A percentile compares a stretch with the other conserved stretches of the same genome.
phyloP scores from a whole-genome alignment of 192 early-diverging fungal genomes.

The Podochytrium sp. region DNA sequence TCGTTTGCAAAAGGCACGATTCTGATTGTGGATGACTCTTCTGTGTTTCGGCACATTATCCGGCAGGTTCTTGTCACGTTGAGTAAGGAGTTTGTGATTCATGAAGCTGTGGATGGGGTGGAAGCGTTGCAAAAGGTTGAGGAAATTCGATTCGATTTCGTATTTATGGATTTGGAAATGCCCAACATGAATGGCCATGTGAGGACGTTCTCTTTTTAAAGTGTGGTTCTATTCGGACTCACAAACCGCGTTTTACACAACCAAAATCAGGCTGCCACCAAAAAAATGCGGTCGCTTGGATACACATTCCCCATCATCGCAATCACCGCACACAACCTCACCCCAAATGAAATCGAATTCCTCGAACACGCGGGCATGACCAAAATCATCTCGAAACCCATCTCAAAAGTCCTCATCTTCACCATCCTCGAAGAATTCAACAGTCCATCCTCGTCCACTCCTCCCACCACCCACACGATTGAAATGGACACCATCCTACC shows the following conservation, averaged over 20 bases:
- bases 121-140: conserved; percentile 25
- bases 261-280: background rate
- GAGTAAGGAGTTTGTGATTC: background rate
- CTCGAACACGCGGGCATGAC: conserved; percentile 5
- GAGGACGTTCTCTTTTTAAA: background rate
- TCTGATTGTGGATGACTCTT: conserved; percentile 35
- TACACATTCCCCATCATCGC: conserved; percentile 18
- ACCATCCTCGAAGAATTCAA: background rate
- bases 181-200: conserved; percentile 26
- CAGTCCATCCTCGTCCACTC: background rate
- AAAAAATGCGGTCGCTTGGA: conserved; percentile 16
- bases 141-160: conserved; percentile 16
- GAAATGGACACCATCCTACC: background rate
- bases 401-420: conserved; percentile 10
- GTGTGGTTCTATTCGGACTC: background rate
- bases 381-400: conserved; percentile 28
- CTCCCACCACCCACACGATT: background rate
- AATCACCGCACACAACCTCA: conserved; percentile 16
- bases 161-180: conserved; percentile 38
- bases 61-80: background rate
- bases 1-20: background rate
- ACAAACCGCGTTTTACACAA: background rate
- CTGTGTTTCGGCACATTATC: conserved; percentile 29
- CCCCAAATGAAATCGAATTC: background rate
- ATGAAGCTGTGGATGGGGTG: conserved; percentile 25